Evolutionary conservation across 2,329 filamentous ascomycete species (phyloP), one percentile per base, ranked within the genome.

Genomic region (Fusarium solani-melongenae): DNA sequence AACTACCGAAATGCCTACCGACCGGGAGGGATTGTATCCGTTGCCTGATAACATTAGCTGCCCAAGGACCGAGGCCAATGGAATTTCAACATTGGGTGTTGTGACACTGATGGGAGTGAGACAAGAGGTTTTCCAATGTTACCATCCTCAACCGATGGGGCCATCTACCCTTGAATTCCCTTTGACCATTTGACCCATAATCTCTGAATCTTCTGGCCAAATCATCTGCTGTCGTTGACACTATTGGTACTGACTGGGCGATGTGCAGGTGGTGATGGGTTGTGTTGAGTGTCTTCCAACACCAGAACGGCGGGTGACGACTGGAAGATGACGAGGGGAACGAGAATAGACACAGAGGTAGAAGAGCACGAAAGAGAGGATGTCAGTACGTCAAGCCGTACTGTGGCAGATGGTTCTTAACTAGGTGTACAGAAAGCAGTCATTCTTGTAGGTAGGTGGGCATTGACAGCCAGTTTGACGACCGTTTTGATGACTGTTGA

Each of bases 11-110:
- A 59, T 49, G 15, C 36, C 41, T 27, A 27, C 27, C 68, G 71
- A 24, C 27, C 68, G 71, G 71, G 61, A 72, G 36, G 34, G 66
- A 20, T 22, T 51, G 57, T 41, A 63, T 61, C 71, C 64, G 64
- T 44, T 27, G n/a, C 33, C 33, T 65, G 41, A 53, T 61, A 24
- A n/a, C 27, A 29, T 65, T 17, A 41, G 39, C 24, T 57, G 36
- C 31, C 12, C 60, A 29, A 29, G 31, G 17, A 34, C 33, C 22
- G 70, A 57, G 34, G 36, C 34, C 62, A 44, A 71, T 36, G 55
- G 67, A 51, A 71, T 62, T 55, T 73, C 27, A 39, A 61, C 53
- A 70, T 51, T 51, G 17, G 49, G 29, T 7, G 22, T 5, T 57
- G n/a, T 27, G 34, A 27, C 34, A 27, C 10, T 57, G 6, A 31